Evolutionary conservation across 805 yeast genomes (phyloP), one percentile per base, ranked within the genome.

Genomic region (Suhomyces vadensis): DNA sequence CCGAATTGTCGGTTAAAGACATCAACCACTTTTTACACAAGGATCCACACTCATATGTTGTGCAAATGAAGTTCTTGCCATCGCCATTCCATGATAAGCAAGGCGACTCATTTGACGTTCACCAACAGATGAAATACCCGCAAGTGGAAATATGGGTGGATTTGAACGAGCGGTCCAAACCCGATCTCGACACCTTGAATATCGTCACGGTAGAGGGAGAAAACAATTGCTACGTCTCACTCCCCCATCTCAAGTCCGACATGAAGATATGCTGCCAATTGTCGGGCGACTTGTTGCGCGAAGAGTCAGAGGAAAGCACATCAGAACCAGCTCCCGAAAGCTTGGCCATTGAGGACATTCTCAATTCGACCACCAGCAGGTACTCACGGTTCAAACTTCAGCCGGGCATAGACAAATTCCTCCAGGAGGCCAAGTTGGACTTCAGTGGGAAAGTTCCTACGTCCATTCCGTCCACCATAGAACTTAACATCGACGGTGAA

Each of bases 81-180:
- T 63, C 74, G 5, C 72, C 80, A 29, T 61, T 64, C 53, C 33
- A 17, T 8, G 41, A 38, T 7, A 17, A 35, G 9, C 24, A 17
- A 10, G 21, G n/a, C 16, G 8, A 10, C 7, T 14, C 20, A 11
- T 20, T 21, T 13, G 41, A 39, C 17, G 21, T 46, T n/a, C 27
- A 38, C 20, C 52, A 55, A 6, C 57, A 61, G 42, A 54, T 61
- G 39, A 54, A 64, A 31, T 69, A 67, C 37, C 83, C 85, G 2
- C 81, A 83, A 1, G 59, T 81, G 5, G 85, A 81, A 52, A 63
- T 81, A 37, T 79, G 83, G 82, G 61, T 74, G 26, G 77, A 71
- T 38, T 57, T 77, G 38, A 65, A 59, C 43, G 65, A 63, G 14
- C 64, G 65, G 11, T 63, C 64, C 9, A 56, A 49, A 29, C 72